phyloP scores from a whole-genome alignment of 257 asterid genomes.

The Buddleja alternifolia region DNA sequence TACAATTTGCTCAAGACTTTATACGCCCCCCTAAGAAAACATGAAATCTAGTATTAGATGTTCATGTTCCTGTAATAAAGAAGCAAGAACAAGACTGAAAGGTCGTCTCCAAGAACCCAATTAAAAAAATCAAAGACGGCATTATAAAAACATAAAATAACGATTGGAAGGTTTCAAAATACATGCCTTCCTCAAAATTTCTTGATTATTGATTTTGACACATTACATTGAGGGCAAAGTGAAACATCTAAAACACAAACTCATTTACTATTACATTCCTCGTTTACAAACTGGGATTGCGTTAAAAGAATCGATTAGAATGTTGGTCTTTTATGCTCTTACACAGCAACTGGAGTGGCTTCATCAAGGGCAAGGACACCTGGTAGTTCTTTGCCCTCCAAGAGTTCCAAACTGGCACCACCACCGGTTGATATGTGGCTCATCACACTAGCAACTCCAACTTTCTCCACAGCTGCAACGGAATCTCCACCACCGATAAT shows the following conservation, averaged over 20 bases:
- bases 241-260: constrained; percentile 12
- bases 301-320: background rate
- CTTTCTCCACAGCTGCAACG: constrained; percentile 35
- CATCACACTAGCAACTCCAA: constrained; percentile 26
- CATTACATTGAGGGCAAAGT: constrained; percentile 2
- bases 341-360: constrained; percentile 17
- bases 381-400: constrained; percentile 28
- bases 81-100: too few relatives aligned
- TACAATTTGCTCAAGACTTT: constrained; percentile 8
- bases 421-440: constrained; percentile 38
- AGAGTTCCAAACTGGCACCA: constrained; percentile 33
- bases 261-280: background rate
- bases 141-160: background rate
- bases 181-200: background rate
- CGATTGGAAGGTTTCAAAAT: background rate
- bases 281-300: constrained; percentile 1
- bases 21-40: background rate
- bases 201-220: background rate
- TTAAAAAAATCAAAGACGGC: too few relatives aligned
- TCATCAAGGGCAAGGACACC: constrained; percentile 28
- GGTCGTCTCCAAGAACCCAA: too few relatives aligned
- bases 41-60: background rate
- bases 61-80: too few relatives aligned
- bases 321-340: background rate
- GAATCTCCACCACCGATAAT: constrained; percentile 36